Evolutionary conservation across 805 yeast genomes (phyloP).

Genomic region (Suhomyces vadensis): DNA sequence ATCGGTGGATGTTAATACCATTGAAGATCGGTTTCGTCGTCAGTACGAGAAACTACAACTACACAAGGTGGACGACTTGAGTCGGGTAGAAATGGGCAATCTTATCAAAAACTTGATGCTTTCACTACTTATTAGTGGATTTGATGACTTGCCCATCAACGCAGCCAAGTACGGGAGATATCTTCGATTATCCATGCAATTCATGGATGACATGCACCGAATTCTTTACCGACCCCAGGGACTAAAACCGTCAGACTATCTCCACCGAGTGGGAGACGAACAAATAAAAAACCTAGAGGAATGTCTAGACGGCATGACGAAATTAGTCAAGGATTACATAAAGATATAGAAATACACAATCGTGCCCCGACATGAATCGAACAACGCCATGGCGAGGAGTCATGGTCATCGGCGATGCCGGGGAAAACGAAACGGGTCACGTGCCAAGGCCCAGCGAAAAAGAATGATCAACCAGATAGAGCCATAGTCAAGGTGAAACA

Average conservation of each 20-base stretch:
- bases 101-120: slow-evolving; percentile 36
- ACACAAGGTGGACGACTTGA: slow-evolving; percentile 29
- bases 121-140: slow-evolving; percentile 32
- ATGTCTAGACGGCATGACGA: slow-evolving; percentile 30
- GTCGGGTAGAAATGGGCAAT: slow-evolving; percentile 29
- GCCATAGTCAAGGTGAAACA: no score
- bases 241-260: slow-evolving; percentile 30
- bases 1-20: slow-evolving; percentile 16
- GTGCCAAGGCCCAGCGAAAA: not conserved
- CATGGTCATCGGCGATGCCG: not conserved
- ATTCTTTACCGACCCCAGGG: slow-evolving; percentile 22
- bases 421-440: not conserved
- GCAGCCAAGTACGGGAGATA: slow-evolving; percentile 29
- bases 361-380: not conserved
- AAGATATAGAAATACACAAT: not conserved
- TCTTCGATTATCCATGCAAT: slow-evolving; percentile 24
- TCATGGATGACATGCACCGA: slow-evolving; percentile 36
- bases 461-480: slow-evolving; percentile 3
- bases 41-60: slow-evolving; percentile 29
- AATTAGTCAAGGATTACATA: not conserved
- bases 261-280: slow-evolving; percentile 16
- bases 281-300: slow-evolving; percentile 18
- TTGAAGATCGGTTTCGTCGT: slow-evolving; percentile 23
- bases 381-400: no score
- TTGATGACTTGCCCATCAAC: slow-evolving; percentile 28